These are phyloP conservation scores for Linnemannia hyalina DNA, from an alignment of 192 early-diverging fungal species.

Conservation along the genomic window DNA sequence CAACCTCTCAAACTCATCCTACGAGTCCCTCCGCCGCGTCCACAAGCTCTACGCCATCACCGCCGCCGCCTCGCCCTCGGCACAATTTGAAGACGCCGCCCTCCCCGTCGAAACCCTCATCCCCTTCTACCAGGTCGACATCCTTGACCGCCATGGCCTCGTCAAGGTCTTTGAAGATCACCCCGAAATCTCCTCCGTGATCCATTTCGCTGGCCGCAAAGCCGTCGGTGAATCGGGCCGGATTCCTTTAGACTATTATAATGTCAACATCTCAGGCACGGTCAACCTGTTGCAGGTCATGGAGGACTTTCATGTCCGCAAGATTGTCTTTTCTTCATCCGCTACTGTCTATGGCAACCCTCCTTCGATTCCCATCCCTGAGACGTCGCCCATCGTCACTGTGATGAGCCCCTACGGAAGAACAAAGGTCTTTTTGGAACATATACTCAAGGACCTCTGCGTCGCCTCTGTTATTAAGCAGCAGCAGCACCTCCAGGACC, in stretches of 20 bases:
- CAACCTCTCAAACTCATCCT: constrained; percentile 85
- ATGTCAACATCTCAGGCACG: constrained; percentile 94
- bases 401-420: constrained; percentile 94
- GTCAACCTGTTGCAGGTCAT: constrained; percentile 87
- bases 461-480: constrained; percentile 52
- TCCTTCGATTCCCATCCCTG: constrained; percentile 77
- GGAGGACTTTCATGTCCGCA: constrained; percentile 83
- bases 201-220: constrained; percentile 93
- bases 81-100: constrained; percentile 53
- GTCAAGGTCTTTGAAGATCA: constrained; percentile 76
- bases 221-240: constrained; percentile 85
- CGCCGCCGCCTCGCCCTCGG: constrained; percentile 1
- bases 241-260: constrained; percentile 91
- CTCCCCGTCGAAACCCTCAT: constrained; percentile 73
- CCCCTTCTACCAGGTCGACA: constrained; percentile 84
- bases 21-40: constrained; percentile 36
- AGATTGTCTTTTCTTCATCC: constrained; percentile 95
- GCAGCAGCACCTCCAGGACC: constrained; percentile 33
- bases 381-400: constrained; percentile 76
- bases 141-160: constrained; percentile 76
- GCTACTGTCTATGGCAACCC: constrained; percentile 92
- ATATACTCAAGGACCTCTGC: constrained; percentile 83
- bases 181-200: constrained; percentile 75
- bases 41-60: constrained; percentile 21
- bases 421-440: constrained; percentile 96